Base-by-base conservation (phyloP, 495 filamentous ascomycete genomes). In the Aspergillus sclerotioniger region DNA sequence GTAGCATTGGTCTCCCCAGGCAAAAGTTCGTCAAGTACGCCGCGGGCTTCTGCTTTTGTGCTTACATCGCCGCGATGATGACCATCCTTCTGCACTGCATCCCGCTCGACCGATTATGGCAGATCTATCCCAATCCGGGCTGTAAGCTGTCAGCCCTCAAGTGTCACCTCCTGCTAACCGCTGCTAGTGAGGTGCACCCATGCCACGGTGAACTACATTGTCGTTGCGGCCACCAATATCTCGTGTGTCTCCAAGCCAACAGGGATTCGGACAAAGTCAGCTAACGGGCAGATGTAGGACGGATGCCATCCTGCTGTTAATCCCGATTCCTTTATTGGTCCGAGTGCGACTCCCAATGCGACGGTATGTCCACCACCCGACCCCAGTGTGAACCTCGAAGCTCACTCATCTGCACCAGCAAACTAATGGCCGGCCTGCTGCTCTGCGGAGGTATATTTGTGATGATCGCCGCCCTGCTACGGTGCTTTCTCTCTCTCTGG, bases 61-160 rank as follows among this genome's bases (percentile, higher is more conserved):
- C 77, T 2, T 83, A 76, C 61, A 8, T 81, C 1, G 68, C 72
- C 6, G 77, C 77, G 7, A 56, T 81, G 1, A 53, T 80, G 1
- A 69, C 73, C 4, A 75, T 80, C 21, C 60, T 81, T 13, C 56
- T 80, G 0, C 63, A 71, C 19, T 84, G 82, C 54, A 60, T 53
- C 1, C 79, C 79, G 15, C 67, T 77, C 37, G 37, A 70, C 31
- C 73, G 66, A 10, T 69, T 77, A 7, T 82, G 75, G 71, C 78
- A 82, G 58, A 76, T 81, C 31, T 63, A 76, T 53, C 79, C 79
- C 29, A 62, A 74, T 47, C 79, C 79, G 10, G 78, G 79, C 9
- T 46, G 25, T 25, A 25, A 25, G 25, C 25, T 2, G 25, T 25
- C 25, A 2, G 25, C 2, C 25, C 25, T 5, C 5, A 25, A 5